Conservation (phyloP, 2,329 filamentous ascomycete genomes). For the Zymoseptoria ardabiliae region DNA sequence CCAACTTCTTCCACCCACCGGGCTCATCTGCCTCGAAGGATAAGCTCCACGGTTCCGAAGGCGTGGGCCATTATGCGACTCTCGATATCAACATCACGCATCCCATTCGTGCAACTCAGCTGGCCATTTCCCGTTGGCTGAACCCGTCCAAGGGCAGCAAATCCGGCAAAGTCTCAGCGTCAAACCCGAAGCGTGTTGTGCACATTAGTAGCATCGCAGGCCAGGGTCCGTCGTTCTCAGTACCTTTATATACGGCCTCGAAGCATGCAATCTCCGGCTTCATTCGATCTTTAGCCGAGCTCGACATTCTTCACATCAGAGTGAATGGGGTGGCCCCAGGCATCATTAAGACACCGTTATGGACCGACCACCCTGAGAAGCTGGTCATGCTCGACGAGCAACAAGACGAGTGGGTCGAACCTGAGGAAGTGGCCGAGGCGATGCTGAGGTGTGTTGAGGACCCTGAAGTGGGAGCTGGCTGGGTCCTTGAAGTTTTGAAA, state of each 20-base stretch:
- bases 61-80: conserved; percentile 29
- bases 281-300: conserved; percentile 43
- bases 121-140: conserved; percentile 41
- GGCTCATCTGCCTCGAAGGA: conserved; percentile 33
- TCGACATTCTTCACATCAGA: conserved; percentile 48
- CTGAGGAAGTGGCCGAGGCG: conserved; percentile 52
- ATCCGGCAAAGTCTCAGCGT: conserved; percentile 26
- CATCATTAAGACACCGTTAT: conserved; percentile 54
- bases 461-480: conserved; percentile 42
- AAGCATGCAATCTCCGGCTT: conserved; percentile 43
- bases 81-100: conserved; percentile 44
- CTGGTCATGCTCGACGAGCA: conserved; percentile 42
- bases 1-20: conserved; percentile 44
- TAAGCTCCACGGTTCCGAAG: conserved; percentile 19
- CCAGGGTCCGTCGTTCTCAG: conserved; percentile 32
- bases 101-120: conserved; percentile 41
- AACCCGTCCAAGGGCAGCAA: conserved; percentile 25
- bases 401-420: conserved; percentile 51
- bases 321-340: conserved; percentile 56
- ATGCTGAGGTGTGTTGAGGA: conserved; percentile 52
- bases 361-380: conserved; percentile 57
- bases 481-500: conserved; percentile 50
- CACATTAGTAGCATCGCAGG: conserved; percentile 41
- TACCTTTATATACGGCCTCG: conserved; percentile 39
- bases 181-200: conserved; percentile 41